Base-by-base conservation (phyloP, 2,329 filamentous ascomycete species). In the Exophiala xenobiotica region DNA sequence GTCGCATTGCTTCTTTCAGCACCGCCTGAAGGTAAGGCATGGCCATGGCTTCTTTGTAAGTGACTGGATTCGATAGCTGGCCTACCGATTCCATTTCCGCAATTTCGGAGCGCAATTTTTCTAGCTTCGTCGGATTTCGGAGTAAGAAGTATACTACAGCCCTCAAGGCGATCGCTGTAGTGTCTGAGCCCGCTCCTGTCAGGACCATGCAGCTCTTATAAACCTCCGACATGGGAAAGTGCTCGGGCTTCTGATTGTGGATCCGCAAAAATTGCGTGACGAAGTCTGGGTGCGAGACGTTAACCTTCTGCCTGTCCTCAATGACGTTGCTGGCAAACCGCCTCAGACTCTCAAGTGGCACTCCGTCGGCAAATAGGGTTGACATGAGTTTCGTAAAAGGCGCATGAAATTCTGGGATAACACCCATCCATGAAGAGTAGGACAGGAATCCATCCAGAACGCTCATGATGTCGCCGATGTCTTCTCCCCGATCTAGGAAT, bases 361-460 rank as follows among this genome's bases (percentile, higher is more conserved):
- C 37, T 20, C 14, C 16, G n/a, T 20, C 16, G 5, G 37, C 14
- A 6, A 39, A 19, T 8, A 20, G 6, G 6, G 14, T 20, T 19
- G 14, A 20, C 16, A 20, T 11, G 14, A 19, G 37, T 64, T 64
- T 68, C 65, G 33, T 66, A 66, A 73, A 37, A 1, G 59, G 60
- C 0, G 58, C 56, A 46, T 76, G 72, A 54, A 70, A 61, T 54
- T 66, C 63, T 0, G 68, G 65, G 48, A 26, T n/a, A 20, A 23
- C 82, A 85, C 4, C 38, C 12, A 49, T 40, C 19, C 24, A 8
- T 4, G 51, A 27, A 82, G 82, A 58, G 90, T 69, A 0, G 86
- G 86, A 63, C 91, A 40, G 40, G 27, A 43, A 37, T 2, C 27
- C 24, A 14, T 50, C 65, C 65, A 71, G 1, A n/a, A 14, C 72